phyloP scores from a whole-genome alignment of 2,329 filamentous ascomycete species.

The Phialophora macrospora region DNA sequence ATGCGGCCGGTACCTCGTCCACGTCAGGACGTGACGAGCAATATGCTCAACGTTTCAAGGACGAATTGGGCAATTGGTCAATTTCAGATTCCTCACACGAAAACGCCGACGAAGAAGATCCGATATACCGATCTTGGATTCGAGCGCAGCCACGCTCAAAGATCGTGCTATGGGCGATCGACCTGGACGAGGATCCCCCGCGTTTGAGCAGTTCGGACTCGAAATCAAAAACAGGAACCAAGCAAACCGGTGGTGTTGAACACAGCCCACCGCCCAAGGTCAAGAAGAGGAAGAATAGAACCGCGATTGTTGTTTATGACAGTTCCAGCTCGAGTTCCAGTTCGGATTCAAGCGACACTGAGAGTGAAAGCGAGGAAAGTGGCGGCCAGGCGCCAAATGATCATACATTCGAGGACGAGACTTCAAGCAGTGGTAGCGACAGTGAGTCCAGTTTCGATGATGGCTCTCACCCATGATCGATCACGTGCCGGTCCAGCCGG shows the following conservation, averaged over 20 bases:
- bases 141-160: conserved; percentile 25
- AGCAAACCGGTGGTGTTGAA: conserved; percentile 25
- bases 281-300: conserved; percentile 53
- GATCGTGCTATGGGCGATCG: conserved; percentile 35
- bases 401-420: conserved; percentile 73
- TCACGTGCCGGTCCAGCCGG: neutral
- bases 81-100: conserved; percentile 44
- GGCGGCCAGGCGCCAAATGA: neutral
- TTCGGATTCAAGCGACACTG: conserved; percentile 25
- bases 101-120: conserved; percentile 43
- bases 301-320: conserved; percentile 45
- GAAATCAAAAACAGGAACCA: neutral
- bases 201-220: conserved; percentile 17
- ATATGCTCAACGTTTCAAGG: conserved; percentile 20
- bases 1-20: neutral
- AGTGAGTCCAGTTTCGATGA: conserved; percentile 24
- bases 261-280: conserved; percentile 29
- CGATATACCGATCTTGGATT: conserved; percentile 35
- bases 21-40: conserved; percentile 14
- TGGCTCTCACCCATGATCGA: neutral
- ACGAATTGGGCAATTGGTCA: conserved; percentile 13
- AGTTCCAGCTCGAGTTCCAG: conserved; percentile 44
- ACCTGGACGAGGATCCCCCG: conserved; percentile 32
- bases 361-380: conserved; percentile 18
- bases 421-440: conserved; percentile 71